Base-by-base conservation (phyloP, 1,284 basidiomycete genomes). In the Singerocomus inundabilis region DNA sequence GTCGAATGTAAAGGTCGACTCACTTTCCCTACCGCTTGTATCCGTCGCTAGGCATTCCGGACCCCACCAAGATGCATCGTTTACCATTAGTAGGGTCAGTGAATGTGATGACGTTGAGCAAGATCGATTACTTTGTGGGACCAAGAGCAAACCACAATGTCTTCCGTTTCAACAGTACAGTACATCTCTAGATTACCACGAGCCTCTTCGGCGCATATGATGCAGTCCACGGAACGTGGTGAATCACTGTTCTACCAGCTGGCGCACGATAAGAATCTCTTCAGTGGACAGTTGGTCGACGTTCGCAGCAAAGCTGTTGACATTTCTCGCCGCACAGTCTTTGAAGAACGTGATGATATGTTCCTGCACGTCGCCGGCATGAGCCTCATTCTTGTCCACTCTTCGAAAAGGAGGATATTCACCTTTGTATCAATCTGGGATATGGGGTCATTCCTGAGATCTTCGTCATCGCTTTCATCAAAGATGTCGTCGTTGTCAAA, bases 401-500 rank as follows among this genome's bases (percentile, higher is more conserved):
- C 15, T 10, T 6, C n/a, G 42, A 13, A 10, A 13, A 16, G 12
- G 24, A n/a, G 15, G 12, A 6, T 6, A 1, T 82, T 57, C 53
- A 92, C 93, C 71, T 84, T 84, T 73, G 97, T 83, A 61, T 98
- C 91, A 67, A 98, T 87, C 59, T 86, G 84, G 34, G 89, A 93
- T 47, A 96, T 78, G 1, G 91, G 85, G 69, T 98, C 95, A 43
- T 81, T 82, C 69, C 82, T 84, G 46, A 97, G 76, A 64, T 97
- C 93, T 56, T 94, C 91, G 62, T 95, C 92, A 51, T 88, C 86
- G 44, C 77, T 79, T 40, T 79, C 78, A 18, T 84, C 82, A 39
- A 84, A 73, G 21, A 85, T 74, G 46, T 87, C 84, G 52, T 89
- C 88, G 50, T 82, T 81, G 58, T 89, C 85, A 60, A 88, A 84